Evolutionary conservation across 2,329 filamentous ascomycete genomes (phyloP), one percentile per base, ranked within the genome.

Genomic region (Beauveria sp.): DNA sequence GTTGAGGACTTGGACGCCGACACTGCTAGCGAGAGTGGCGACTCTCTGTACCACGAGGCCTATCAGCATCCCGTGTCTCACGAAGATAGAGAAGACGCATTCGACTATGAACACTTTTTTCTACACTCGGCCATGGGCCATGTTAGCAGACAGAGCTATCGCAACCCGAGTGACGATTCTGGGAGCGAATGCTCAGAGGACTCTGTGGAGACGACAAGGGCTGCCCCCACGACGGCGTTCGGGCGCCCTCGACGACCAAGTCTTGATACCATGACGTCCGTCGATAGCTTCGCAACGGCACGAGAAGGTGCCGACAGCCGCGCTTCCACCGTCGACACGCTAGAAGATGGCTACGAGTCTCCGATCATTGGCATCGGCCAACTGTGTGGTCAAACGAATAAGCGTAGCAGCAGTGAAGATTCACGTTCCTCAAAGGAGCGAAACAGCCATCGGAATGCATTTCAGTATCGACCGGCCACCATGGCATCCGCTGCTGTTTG

Each of bases 21-120:
- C 51, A 78, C 76, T 34, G 78, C 79, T 24, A 88, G 86, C 67
- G 86, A 90, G 67, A 86, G 86, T 65, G 79, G 84, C 67, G 81
- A 86, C 58, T 83, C 83, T 14, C 77, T 86, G 7, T 87, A 89
- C 67, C 84, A 87, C 67, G 86, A 87, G 66, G 77, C 81, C 0
- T 72, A 80, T 53, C 79, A 84, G 60, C 80, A 84, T 57, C 81
- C 82, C 9, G 76, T 89, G 6, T 91, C 91, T 0, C 93, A 98
- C 69, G 93, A 98, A 75, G 92, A 97, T 72, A 89, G 93, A 22
- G 87, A 93, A 66, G 93, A 98, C 73, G 93, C 93, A 1, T 98
- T 98, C 69, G 93, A 98, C 72, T 98, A 98, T 65, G 90, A 96
- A 72, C 88, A 96, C 71, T 97, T 97, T 75, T 96, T 96, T 73